Conservation (phyloP, 2,329 filamentous ascomycete species). For the Talaromyces verruculosus region DNA sequence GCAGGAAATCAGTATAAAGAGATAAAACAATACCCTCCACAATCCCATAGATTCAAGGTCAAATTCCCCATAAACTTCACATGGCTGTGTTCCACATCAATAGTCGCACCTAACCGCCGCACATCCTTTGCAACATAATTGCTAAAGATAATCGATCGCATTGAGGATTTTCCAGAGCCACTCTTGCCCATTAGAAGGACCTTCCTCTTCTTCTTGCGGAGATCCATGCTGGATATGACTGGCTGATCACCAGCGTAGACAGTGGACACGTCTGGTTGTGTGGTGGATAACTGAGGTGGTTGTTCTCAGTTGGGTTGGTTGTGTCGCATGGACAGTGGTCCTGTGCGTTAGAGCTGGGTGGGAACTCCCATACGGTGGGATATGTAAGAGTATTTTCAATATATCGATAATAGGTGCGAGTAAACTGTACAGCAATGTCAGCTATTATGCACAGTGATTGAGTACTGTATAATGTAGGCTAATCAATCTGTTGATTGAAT, state of each 20-base stretch:
- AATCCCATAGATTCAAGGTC: constrained; percentile 97
- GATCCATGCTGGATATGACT: constrained; percentile 38
- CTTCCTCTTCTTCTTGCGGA: constrained; percentile 74
- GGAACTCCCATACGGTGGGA: not conserved
- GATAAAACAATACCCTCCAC: constrained; percentile 67
- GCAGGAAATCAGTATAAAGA: too few relatives aligned
- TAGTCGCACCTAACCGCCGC: constrained; percentile 85
- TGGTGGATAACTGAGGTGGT: not conserved
- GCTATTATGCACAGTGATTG: not conserved
- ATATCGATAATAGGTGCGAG: not conserved
- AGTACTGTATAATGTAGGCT: not conserved
- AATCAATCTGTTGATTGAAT: not conserved
- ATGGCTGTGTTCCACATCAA: constrained; percentile 97
- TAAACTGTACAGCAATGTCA: not conserved
- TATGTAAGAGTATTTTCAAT: not conserved
- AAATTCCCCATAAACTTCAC: constrained; percentile 98
- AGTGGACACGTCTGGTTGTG: not conserved
- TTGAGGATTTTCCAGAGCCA: constrained; percentile 95
- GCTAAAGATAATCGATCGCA: constrained; percentile 98
- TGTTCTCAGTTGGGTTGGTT: not conserved
- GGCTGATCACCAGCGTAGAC: not conserved
- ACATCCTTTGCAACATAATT: constrained; percentile 98
- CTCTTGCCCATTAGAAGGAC: constrained; percentile 91
- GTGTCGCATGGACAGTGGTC: constrained; percentile 15
- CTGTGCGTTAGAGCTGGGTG: constrained; percentile 1